Percentiles rank a stretch among this genome's conserved stretches.
Conservation (phyloP, 306 rosid species). For the Argentina anserina region DNA sequence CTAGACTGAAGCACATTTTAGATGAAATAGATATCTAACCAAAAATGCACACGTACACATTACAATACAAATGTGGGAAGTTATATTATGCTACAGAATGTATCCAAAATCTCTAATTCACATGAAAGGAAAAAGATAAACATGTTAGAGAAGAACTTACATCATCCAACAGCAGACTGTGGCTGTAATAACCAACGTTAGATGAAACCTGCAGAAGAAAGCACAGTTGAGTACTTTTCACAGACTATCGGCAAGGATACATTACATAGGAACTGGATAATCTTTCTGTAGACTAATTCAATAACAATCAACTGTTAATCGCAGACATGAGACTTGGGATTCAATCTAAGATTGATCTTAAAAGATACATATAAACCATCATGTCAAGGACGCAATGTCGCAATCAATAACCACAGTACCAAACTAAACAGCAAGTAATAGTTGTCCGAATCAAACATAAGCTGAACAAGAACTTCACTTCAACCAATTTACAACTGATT, state of each 20-base stretch:
- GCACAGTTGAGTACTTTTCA: conserved; percentile 21
- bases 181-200: conserved; percentile 73
- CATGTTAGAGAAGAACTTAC: conserved; percentile 43
- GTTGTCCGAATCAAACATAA: no score
- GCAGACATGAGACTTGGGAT: no score
- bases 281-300: no score
- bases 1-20: background rate
- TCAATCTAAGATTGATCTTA: no score
- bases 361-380: background rate
- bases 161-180: conserved; percentile 92
- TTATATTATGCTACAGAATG: background rate
- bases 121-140: background rate
- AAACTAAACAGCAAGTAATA: background rate
- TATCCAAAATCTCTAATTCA: background rate
- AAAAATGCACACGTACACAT: background rate
- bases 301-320: no score
- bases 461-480: background rate
- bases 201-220: conserved; percentile 54
- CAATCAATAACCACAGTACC: background rate
- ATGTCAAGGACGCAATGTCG: background rate
- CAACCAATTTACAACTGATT: background rate
- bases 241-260: background rate
- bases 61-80: background rate
- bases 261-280: no score
- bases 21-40: background rate